Evolutionary conservation across 139 green algal species (phyloP), one percentile per base, ranked within the genome.

Genomic region (Dunaliella primolecta): DNA sequence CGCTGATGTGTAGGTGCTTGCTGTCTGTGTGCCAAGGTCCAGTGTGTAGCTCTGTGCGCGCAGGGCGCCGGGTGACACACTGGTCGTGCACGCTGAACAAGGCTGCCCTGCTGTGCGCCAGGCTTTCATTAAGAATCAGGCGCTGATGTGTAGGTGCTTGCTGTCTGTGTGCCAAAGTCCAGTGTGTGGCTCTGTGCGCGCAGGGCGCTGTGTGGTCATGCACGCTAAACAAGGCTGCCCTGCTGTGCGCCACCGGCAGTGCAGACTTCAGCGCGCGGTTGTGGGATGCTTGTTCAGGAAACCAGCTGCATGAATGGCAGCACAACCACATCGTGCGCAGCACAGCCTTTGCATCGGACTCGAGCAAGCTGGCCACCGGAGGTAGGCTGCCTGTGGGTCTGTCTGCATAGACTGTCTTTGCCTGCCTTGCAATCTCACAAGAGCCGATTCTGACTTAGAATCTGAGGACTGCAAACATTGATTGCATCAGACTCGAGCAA

Each of bases 291-390:
- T 91, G 98, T 81, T 96, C 92, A 1, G 97, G 97, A 24, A 91
- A 97, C 37, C 93, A 98, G 86, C 86, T 96, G 79, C 93, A 97
- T 76, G 86, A 90, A 27, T 98, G 98, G 71, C 86, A 95, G 81
- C 97, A 99, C 85, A 94, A 94, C 76, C 96, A 99, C 89, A 99
- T 99, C 75, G 97, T 98, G 32, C 91, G 95, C n/a, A 94, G 86
- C 33, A 91, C 95, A 31, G 88, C 91, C 37, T 99, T 98, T 84
- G 92, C 93, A 3, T 86, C 84, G 0, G 71, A 81, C 84, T 82
- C 85, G 24, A 85, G 80, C 25, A 89, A 84, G 79, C 88, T 98
- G 30, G 87, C 91, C 24, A 97, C 94, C 32, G 95, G 93, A 87
- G 93, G 93, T 94, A 64, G 32, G 87, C n/a, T 33, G 64, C 23